Evolutionary conservation across 163 green algal genomes (phyloP).

Genomic region (Volvox carteri): DNA sequence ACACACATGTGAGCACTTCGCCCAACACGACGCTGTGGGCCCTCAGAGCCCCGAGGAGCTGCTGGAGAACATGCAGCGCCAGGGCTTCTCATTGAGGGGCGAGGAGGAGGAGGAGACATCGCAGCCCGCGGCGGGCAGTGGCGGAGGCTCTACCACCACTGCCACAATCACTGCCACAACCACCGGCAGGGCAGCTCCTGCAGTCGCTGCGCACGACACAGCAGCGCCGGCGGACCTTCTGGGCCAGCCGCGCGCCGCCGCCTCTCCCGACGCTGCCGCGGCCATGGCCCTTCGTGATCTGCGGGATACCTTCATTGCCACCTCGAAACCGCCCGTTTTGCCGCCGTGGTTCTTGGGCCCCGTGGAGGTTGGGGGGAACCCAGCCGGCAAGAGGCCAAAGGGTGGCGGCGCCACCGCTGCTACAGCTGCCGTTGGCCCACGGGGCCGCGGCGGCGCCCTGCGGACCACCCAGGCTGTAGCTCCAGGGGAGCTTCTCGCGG

Average conservation of each 20-base stretch:
- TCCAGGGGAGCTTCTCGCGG: slow-evolving; percentile 45
- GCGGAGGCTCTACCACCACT: background rate
- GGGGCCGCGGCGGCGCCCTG: background rate
- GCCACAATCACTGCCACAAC: background rate
- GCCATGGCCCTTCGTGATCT: slow-evolving; percentile 6
- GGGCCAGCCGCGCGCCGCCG: too few species aligned
- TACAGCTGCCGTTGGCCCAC: background rate
- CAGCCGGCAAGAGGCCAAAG: background rate
- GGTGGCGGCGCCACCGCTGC: background rate
- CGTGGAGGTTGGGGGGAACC: background rate
- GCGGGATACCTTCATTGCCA: slow-evolving; percentile 41
- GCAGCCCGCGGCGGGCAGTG: background rate
- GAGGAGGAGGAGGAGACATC: too few species aligned
- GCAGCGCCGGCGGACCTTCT: too few species aligned
- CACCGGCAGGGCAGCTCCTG: background rate
- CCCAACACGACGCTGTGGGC: too few species aligned
- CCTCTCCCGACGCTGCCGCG: background rate
- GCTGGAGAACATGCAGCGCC: slow-evolving; percentile 34
- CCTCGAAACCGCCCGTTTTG: background rate
- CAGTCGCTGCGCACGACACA: background rate
- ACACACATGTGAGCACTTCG: too few species aligned
- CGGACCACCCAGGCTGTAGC: slow-evolving; percentile 28
- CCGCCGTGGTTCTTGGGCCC: slow-evolving; percentile 55
- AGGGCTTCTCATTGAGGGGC: slow-evolving; percentile 29
- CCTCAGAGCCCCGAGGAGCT: slow-evolving; percentile 39